Conservation (phyloP, 169 alveolate genomes). For the Cryptosporidium baileyi region DNA sequence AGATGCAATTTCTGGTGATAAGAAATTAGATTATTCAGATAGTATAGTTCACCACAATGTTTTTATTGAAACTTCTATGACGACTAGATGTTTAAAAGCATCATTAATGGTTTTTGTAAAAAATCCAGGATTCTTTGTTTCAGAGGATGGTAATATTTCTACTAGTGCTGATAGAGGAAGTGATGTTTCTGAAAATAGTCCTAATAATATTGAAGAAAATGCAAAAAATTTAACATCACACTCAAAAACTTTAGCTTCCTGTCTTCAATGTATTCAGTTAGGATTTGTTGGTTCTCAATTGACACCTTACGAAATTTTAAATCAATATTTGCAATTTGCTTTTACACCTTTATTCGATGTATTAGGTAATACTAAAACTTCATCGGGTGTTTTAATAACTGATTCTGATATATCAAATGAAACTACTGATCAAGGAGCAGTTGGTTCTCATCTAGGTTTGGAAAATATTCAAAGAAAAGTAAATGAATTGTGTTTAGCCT, state of each 20-base stretch:
- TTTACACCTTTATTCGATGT: constrained; percentile 73
- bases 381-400: background rate
- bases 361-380: constrained; percentile 23
- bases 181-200: background rate
- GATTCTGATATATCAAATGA: background rate
- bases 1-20: background rate
- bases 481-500: constrained; percentile 86
- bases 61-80: constrained; percentile 55
- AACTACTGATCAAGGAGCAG: background rate
- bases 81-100: constrained; percentile 60
- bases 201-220: background rate
- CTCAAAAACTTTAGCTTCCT: constrained; percentile 18
- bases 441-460: constrained; percentile 34
- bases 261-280: constrained; percentile 68
- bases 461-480: constrained; percentile 76
- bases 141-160: constrained; percentile 67
- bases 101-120: constrained; percentile 73
- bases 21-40: constrained; percentile 25
- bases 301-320: constrained; percentile 72
- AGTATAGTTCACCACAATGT: constrained; percentile 32
- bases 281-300: constrained; percentile 73
- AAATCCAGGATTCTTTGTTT: constrained; percentile 72
- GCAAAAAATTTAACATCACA: background rate
- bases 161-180: constrained; percentile 55
- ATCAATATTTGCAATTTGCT: constrained; percentile 76